Conservation (phyloP, 176 grass and related monocot species). For the Thalia dealbata region DNA sequence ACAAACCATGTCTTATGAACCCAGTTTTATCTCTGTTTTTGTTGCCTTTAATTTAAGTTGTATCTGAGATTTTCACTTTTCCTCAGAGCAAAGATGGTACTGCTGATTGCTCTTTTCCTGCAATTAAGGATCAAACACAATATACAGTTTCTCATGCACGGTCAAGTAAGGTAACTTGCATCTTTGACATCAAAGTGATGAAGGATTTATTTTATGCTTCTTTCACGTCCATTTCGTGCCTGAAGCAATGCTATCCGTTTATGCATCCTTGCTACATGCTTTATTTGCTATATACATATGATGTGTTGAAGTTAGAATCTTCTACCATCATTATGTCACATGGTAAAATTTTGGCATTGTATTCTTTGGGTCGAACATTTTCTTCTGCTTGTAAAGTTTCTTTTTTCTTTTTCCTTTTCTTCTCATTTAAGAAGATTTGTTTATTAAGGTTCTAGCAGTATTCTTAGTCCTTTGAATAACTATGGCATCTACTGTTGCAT, state of each 20-base stretch:
- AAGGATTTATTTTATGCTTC: background rate
- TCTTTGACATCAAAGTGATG: constrained; percentile 13
- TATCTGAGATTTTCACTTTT: background rate
- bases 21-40: constrained; percentile 7
- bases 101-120: constrained; percentile 78
- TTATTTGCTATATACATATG: background rate
- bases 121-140: constrained; percentile 69
- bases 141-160: constrained; percentile 81
- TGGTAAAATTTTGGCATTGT: background rate
- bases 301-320: background rate
- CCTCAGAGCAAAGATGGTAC: constrained; percentile 83
- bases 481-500: too few relatives aligned
- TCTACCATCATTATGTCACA: background rate
- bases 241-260: background rate
- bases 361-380: background rate
- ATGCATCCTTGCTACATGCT: background rate
- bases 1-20: constrained; percentile 14
- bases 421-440: too few relatives aligned
- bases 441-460: too few relatives aligned
- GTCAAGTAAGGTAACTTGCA: constrained; percentile 66
- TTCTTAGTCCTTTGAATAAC: too few relatives aligned
- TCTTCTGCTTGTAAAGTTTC: too few relatives aligned
- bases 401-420: too few relatives aligned
- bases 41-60: constrained; percentile 21
- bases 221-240: background rate